phyloP scores from a whole-genome alignment of 2,329 filamentous ascomycete species.

The Macrophomina tecta region DNA sequence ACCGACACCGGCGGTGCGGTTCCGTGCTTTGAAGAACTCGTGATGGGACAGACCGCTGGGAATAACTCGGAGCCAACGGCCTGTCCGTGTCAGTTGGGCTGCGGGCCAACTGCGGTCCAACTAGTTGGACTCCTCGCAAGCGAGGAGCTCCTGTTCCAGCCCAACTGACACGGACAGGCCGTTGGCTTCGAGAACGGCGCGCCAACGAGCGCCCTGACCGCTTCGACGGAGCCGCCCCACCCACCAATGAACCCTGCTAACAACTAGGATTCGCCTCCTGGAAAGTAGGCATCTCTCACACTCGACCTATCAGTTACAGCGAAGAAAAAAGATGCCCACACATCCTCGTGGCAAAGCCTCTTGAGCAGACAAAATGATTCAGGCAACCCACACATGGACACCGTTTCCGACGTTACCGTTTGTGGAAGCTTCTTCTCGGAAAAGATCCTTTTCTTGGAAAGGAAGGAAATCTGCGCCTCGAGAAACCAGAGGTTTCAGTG shows the following conservation, averaged over 20 bases:
- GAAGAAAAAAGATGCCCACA: neutral
- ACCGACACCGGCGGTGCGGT: neutral
- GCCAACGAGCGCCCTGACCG: neutral
- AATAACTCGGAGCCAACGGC: slow-evolving; percentile 37
- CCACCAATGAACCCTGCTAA: neutral
- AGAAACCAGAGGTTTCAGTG: neutral
- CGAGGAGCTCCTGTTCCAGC: slow-evolving; percentile 18
- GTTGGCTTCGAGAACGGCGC: neutral
- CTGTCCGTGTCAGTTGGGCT: slow-evolving; percentile 47
- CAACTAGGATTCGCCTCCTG: neutral
- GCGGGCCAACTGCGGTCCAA: slow-evolving; percentile 45
- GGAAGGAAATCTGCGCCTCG: neutral
- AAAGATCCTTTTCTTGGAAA: neutral
- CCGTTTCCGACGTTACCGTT: neutral
- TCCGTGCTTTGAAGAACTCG: neutral
- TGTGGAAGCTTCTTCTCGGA: neutral
- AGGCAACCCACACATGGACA: neutral
- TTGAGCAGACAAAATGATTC: neutral
- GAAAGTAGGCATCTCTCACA: neutral
- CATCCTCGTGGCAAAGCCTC: neutral
- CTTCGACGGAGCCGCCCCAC: neutral
- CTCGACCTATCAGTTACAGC: neutral
- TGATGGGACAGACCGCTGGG: neutral
- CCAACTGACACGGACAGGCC: too few species aligned
- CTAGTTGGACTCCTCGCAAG: slow-evolving; percentile 38